Evolutionary conservation across 495 filamentous ascomycete genomes (phyloP).

Genomic region (Cercophora samala): DNA sequence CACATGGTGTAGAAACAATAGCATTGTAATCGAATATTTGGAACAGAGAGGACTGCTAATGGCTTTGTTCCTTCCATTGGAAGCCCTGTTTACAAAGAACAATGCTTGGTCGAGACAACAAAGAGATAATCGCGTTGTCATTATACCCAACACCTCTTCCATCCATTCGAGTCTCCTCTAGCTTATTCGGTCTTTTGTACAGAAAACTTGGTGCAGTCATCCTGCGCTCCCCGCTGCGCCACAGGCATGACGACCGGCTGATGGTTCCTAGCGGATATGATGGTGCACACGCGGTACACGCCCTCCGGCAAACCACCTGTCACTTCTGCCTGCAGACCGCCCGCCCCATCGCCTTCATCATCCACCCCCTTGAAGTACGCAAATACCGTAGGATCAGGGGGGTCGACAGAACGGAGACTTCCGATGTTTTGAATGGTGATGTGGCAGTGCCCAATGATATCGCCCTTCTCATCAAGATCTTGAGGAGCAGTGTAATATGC

Average conservation of each 20-base stretch:
- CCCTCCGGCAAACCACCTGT: slow-evolving; percentile 21
- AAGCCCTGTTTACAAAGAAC: no score
- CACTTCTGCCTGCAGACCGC: slow-evolving; percentile 22
- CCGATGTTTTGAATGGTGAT: slow-evolving; percentile 55
- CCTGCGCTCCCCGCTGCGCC: slow-evolving; percentile 30
- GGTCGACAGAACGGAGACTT: slow-evolving; percentile 35
- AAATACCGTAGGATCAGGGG: slow-evolving; percentile 32
- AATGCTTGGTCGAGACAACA: no score
- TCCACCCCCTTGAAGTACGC: slow-evolving; percentile 29
- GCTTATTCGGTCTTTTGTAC: slow-evolving; percentile 10
- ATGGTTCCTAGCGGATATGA: slow-evolving; percentile 27
- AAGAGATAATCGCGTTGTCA: no score
- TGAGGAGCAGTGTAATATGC: slow-evolving; percentile 61
- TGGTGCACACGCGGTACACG: slow-evolving; percentile 27
- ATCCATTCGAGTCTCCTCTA: neutral
- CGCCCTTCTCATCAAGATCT: slow-evolving; percentile 38
- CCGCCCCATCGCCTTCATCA: slow-evolving; percentile 25
- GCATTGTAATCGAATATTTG: no score
- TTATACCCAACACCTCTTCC: no score
- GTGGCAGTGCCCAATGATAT: slow-evolving; percentile 58
- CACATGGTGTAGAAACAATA: no score
- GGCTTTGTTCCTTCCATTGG: no score
- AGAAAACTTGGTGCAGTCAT: slow-evolving; percentile 30
- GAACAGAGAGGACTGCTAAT: no score
- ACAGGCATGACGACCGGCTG: slow-evolving; percentile 32